Evolutionary conservation across 345 rosid genomes (phyloP), one percentile per base, ranked within the genome.

Genomic region (Rhodamnia rubescens): DNA sequence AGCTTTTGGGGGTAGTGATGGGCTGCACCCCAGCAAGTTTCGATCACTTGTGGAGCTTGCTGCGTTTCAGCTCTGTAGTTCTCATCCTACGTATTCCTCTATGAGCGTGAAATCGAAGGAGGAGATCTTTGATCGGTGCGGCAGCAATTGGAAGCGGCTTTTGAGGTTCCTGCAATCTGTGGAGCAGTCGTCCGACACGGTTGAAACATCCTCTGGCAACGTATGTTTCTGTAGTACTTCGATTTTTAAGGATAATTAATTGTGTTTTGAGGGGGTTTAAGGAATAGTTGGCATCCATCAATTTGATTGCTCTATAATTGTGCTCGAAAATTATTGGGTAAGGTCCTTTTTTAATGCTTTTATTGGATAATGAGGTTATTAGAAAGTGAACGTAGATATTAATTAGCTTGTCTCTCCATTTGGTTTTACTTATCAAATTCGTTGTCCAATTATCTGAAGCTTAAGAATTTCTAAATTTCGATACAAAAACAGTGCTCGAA

Each of bases 121-220:
- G 85, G 94, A 92, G 91, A 89, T 94, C 80, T 90, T 93, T 87
- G 96, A 95, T 27, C 92, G 97, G 26, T 95, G 99, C 81, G 92
- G 89, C 54, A 95, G 93, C 89, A 95, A 94, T 69, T 97, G 99
- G 98, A 97, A 95, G 84, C 91, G 94, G 85, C 90, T 95, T 87
- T 92, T 95, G 91, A 93, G 98, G 90, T 97, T 97, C 91, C 86
- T 97, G 91, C 99, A 94, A 81, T 91, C 95, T 5, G 95, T 95
- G 89, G 94, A 93, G 89, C 94, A 91, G 82, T 94, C 97, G 7
- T 93, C 98, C 50, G 91, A 91, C 86, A 90, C 88, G 86, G 98
- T 94, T 82, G 90, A 95, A 88, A 97, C 97, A 86, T 91, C 97
- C 85, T 93, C 95, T 87, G 96, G 98, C 98, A 95, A 95, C 87